Conservation (phyloP, 108 stramenopile species). For the Cyclostephanos invisitatus region DNA sequence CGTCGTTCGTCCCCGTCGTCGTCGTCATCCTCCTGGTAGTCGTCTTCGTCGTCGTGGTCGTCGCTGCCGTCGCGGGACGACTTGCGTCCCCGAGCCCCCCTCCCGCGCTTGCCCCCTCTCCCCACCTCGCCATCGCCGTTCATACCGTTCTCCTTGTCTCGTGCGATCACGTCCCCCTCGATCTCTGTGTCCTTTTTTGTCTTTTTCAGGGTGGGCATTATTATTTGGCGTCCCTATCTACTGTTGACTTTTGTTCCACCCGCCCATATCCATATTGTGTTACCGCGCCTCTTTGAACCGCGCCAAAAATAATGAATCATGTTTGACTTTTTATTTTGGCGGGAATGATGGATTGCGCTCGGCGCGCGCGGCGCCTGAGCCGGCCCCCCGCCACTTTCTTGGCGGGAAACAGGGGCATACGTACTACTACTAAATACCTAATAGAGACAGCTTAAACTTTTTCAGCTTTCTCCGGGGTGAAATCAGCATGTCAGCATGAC, state of each 20-base stretch:
- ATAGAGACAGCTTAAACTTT: too few species aligned
- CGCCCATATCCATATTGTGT: too few species aligned
- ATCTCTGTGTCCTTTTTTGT: neutral
- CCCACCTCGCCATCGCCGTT: conserved; percentile 5
- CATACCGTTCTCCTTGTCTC: conserved; percentile 17
- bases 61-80: conserved; percentile 1
- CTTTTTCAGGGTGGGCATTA: conserved; percentile 5
- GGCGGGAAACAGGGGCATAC: too few species aligned
- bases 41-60: conserved; percentile 17
- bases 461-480: too few species aligned
- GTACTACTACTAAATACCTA: too few species aligned
- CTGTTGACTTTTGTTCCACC: neutral
- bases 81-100: conserved; percentile 12
- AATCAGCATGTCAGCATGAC: too few species aligned
- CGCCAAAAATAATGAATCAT: neutral
- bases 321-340: too few species aligned
- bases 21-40: conserved; percentile 4
- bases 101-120: conserved; percentile 8
- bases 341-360: too few species aligned
- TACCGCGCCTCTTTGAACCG: too few species aligned
- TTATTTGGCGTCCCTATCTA: neutral
- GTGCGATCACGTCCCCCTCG: conserved; percentile 9
- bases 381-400: too few species aligned
- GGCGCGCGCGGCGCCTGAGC: too few species aligned
- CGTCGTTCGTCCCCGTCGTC: conserved; percentile 7